These are phyloP conservation scores for Trichomonas gallinae DNA, from an alignment of 208 protist genomes.

Conservation along the genomic window DNA sequence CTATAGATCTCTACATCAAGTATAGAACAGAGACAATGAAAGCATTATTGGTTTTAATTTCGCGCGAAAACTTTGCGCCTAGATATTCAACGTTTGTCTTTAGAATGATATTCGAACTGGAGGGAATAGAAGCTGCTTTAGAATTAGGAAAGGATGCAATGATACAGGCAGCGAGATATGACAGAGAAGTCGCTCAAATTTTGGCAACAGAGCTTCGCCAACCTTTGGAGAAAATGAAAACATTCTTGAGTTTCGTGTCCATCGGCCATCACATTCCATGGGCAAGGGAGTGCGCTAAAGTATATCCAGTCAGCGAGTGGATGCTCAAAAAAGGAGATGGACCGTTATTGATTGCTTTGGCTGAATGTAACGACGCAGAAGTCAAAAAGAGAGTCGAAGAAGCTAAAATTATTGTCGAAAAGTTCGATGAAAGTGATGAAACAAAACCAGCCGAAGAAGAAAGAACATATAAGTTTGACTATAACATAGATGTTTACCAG, in stretches of 20 bases:
- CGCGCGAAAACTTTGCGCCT: neutral
- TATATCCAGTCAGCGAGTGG: neutral
- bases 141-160: neutral
- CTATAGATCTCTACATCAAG: neutral
- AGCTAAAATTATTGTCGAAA: neutral
- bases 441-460: neutral
- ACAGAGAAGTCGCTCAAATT: neutral
- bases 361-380: neutral
- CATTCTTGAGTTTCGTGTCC: neutral
- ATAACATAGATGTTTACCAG: too few species aligned
- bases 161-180: neutral
- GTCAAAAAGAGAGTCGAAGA: neutral
- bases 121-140: neutral
- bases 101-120: neutral
- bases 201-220: neutral
- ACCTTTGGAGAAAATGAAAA: neutral
- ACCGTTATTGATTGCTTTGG: neutral
- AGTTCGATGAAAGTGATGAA: neutral
- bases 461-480: neutral
- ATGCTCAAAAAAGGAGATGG: neutral
- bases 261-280: neutral
- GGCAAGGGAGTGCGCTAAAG: neutral
- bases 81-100: neutral
- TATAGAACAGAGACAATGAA: neutral
- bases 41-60: neutral